Evolutionary conservation across 352 stramenopile species (phyloP).

Genomic region (Thraustochytrium striatum): DNA sequence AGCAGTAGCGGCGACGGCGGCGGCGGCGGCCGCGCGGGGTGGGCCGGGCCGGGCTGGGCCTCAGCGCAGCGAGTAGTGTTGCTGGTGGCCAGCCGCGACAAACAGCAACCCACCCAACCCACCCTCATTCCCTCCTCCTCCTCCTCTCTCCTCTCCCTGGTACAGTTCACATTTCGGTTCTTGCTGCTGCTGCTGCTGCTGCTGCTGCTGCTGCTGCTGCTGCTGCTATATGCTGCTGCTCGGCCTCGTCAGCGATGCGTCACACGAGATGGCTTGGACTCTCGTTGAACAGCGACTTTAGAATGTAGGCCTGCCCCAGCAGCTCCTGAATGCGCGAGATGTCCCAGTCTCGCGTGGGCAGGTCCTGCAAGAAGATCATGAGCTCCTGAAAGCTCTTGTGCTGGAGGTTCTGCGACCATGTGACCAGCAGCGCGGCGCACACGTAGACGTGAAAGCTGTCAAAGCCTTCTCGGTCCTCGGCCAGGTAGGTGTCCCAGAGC

Average conservation of each 20-base stretch:
- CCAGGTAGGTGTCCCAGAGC: slow-evolving; percentile 98
- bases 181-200: too few species aligned
- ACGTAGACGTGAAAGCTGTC: slow-evolving; percentile 99
- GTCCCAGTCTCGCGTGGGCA: slow-evolving; percentile 92
- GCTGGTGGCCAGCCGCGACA: not conserved
- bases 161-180: too few species aligned
- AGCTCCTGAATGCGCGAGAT: slow-evolving; percentile 96
- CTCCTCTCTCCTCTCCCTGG: not conserved
- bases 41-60: too few species aligned
- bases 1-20: too few species aligned
- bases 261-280: slow-evolving; percentile 36
- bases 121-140: not conserved
- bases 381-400: slow-evolving; percentile 87
- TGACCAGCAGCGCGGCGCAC: slow-evolving; percentile 95
- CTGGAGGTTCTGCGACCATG: slow-evolving; percentile 88
- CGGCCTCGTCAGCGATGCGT: too few species aligned
- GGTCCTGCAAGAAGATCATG: slow-evolving; percentile 84
- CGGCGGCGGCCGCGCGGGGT: not conserved
- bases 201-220: too few species aligned
- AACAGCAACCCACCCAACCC: not conserved
- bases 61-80: not conserved
- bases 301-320: slow-evolving; percentile 87
- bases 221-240: too few species aligned
- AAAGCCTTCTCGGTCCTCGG: slow-evolving; percentile 93
- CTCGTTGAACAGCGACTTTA: slow-evolving; percentile 42